A percentile compares a stretch with the other conserved stretches of the same genome.
phyloP scores from a whole-genome alignment of 2,329 filamentous ascomycete species.

The Penicillium brevicompactum region DNA sequence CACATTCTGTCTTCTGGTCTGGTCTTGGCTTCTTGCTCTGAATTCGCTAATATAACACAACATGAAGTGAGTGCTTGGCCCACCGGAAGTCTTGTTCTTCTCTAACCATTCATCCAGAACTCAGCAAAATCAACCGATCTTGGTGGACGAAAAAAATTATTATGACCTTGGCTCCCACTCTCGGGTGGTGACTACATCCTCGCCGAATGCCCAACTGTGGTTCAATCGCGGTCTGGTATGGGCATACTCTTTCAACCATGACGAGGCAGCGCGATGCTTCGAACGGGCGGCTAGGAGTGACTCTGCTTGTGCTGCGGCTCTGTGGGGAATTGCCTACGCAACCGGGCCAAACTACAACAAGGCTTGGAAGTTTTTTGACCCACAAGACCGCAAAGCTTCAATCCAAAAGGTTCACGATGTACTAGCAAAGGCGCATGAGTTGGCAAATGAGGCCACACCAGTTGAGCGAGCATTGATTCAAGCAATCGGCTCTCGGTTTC shows the following conservation, averaged over 20 bases:
- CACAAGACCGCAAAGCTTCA: constrained; percentile 54
- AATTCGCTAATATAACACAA: no score
- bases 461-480: constrained; percentile 65
- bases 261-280: constrained; percentile 35
- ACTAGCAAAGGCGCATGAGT: constrained; percentile 43
- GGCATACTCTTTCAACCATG: constrained; percentile 40
- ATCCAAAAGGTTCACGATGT: constrained; percentile 51
- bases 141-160: constrained; percentile 19
- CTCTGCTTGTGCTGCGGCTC: constrained; percentile 35
- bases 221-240: constrained; percentile 38
- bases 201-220: constrained; percentile 33
- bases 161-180: constrained; percentile 36
- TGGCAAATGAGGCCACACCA: constrained; percentile 40
- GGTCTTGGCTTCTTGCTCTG: no score
- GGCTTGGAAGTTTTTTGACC: constrained; percentile 70
- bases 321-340: constrained; percentile 56
- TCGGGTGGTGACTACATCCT: constrained; percentile 34
- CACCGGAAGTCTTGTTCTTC: no score
- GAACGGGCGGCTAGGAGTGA: constrained; percentile 29
- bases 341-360: constrained; percentile 78
- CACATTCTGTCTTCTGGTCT: no score
- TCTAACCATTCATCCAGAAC: no score
- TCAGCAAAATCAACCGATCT: not conserved
- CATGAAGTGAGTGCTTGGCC: no score
- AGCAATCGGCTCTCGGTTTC: constrained; percentile 64